Evolutionary conservation across 2,329 filamentous ascomycete species (phyloP).

Genomic region (Sporothrix inflata): DNA sequence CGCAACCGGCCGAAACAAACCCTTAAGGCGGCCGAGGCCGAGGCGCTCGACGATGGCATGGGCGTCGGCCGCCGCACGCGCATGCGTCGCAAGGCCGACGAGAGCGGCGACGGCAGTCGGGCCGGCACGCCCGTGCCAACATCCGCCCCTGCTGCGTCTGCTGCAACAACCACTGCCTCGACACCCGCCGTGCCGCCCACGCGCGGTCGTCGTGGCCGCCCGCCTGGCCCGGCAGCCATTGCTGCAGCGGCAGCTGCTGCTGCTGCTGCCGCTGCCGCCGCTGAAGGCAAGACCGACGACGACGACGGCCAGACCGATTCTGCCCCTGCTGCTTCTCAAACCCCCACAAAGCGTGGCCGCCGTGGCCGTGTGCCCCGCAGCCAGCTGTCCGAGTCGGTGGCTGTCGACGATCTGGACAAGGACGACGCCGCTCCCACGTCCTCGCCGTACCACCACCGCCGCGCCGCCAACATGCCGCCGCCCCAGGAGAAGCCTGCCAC

Average conservation of each 20-base stretch:
- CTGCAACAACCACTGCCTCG: conserved; percentile 37
- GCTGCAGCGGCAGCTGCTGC: conserved; percentile 16
- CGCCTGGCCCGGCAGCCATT: conserved; percentile 17
- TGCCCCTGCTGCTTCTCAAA: not conserved
- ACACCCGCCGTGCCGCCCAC: conserved; percentile 30
- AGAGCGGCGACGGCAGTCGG: conserved; percentile 55
- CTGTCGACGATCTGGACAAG: conserved; percentile 27
- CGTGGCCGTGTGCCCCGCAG: conserved; percentile 32
- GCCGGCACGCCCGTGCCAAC: conserved; percentile 52
- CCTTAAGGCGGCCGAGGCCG: conserved; percentile 60
- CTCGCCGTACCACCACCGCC: conserved; percentile 10
- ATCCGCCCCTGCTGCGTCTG: conserved; percentile 39
- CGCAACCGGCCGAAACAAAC: conserved; percentile 62
- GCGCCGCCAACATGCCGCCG: conserved; percentile 18
- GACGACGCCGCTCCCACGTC: not conserved
- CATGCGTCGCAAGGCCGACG: conserved; percentile 52
- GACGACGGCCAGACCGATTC: not conserved
- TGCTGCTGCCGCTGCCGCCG: not conserved
- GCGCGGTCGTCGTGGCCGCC: conserved; percentile 24
- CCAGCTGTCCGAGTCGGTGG: conserved; percentile 33
- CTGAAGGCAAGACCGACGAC: conserved; percentile 7
- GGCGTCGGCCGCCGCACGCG: conserved; percentile 56
- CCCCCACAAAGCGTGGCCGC: conserved; percentile 29
- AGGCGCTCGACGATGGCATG: conserved; percentile 46
- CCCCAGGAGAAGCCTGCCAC: conserved; percentile 16